Evolutionary conservation across 2,329 filamentous ascomycete species (phyloP).

Genomic region (Cytospora paraplurivora): DNA sequence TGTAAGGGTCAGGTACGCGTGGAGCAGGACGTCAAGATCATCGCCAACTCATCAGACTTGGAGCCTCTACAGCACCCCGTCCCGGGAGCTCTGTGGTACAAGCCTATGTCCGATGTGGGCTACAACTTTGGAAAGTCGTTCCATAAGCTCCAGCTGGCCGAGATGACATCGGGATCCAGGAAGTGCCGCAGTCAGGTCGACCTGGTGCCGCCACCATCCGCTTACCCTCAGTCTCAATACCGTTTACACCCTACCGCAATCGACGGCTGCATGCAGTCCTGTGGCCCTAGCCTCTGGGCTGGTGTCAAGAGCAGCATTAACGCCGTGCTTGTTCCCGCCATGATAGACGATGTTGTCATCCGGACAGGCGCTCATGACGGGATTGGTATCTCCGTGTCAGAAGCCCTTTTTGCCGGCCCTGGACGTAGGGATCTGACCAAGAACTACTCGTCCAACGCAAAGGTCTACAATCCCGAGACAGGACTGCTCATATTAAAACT

Average conservation of each 20-base stretch:
- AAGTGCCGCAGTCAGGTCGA: not conserved
- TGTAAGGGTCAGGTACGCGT: constrained; percentile 32
- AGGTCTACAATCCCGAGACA: not conserved
- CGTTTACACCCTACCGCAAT: constrained; percentile 3
- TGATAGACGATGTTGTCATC: constrained; percentile 5
- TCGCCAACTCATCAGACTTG: not conserved
- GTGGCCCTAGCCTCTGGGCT: not conserved
- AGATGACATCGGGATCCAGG: not conserved
- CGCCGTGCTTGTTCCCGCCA: not conserved
- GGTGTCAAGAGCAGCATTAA: not conserved
- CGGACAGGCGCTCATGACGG: not conserved
- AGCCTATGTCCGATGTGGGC: not conserved
- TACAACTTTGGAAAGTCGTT: constrained; percentile 10
- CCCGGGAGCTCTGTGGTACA: constrained; percentile 4
- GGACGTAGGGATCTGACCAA: not conserved
- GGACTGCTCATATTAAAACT: not conserved
- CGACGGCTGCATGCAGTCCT: constrained; percentile 3
- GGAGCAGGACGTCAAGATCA: constrained; percentile 27
- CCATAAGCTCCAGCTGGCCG: not conserved
- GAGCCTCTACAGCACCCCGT: not conserved
- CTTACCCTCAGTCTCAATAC: constrained; percentile 4
- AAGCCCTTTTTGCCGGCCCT: not conserved
- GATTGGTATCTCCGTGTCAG: not conserved
- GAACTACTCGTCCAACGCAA: not conserved
- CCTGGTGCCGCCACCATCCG: not conserved